These are phyloP conservation scores for Xanthoceras sorbifolium DNA, from an alignment of 345 rosid genomes.

Conservation along the genomic window DNA sequence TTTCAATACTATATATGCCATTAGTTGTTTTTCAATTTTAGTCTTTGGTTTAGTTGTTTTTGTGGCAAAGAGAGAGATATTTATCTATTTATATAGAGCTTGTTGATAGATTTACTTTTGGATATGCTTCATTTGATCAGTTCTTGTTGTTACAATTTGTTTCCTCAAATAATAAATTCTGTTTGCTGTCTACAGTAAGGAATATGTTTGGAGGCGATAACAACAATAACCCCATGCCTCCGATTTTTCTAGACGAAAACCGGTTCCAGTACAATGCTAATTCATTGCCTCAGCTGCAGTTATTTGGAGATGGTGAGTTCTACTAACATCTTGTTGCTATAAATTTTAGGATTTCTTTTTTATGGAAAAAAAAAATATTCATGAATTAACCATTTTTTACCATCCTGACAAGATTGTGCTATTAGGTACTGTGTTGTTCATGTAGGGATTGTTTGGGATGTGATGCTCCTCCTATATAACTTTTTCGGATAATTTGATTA, in stretches of 20 bases:
- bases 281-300: constrained; percentile 59
- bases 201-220: constrained; percentile 73
- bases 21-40: too few species aligned
- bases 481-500: too few species aligned
- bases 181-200: constrained; percentile 23
- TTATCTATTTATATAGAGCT: background rate
- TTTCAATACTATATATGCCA: too few species aligned
- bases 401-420: background rate
- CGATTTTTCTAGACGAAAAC: constrained; percentile 50
- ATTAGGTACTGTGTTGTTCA: background rate
- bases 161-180: background rate
- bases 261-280: constrained; percentile 53
- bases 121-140: background rate
- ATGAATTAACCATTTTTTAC: too few species aligned
- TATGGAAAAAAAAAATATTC: too few species aligned
- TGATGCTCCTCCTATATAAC: background rate
- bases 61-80: too few species aligned
- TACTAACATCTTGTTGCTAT: background rate
- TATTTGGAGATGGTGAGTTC: constrained; percentile 57
- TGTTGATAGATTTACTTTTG: background rate
- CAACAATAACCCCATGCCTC: constrained; percentile 45
- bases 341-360: background rate
- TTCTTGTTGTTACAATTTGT: background rate
- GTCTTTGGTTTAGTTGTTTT: too few species aligned
- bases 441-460: background rate